phyloP scores from a whole-genome alignment of 2,329 filamentous ascomycete genomes.

The Microascus cirrosus region DNA sequence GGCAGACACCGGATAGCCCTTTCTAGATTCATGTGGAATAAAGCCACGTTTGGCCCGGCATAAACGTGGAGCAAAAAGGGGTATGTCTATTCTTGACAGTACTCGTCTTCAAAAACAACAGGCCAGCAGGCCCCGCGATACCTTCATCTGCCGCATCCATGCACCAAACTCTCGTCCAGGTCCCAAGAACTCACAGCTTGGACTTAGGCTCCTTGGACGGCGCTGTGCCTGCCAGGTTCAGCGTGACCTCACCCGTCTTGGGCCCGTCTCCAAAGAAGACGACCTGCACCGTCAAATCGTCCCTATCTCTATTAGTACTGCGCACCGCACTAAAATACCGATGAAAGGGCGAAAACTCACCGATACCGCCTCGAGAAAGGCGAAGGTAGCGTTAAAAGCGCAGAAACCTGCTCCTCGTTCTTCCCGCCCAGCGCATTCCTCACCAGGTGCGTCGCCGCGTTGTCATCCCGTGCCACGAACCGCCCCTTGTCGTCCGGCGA shows the following conservation, averaged over 20 bases:
- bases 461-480: constrained; percentile 93
- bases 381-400: constrained; percentile 78
- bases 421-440: constrained; percentile 90
- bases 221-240: constrained; percentile 79
- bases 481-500: constrained; percentile 60
- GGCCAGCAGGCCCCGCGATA: not conserved
- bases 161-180: not conserved
- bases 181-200: constrained; percentile 23
- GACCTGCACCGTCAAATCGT: constrained; percentile 93
- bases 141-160: not conserved
- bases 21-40: not conserved
- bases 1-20: not conserved
- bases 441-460: constrained; percentile 89
- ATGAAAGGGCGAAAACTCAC: constrained; percentile 27
- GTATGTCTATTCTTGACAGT: not conserved
- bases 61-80: not conserved
- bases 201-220: constrained; percentile 19
- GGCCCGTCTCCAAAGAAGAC: constrained; percentile 90
- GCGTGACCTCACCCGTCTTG: constrained; percentile 63
- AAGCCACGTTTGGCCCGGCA: too few relatives aligned
- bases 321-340: not conserved
- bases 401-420: constrained; percentile 87
- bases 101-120: not conserved
- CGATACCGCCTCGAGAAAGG: constrained; percentile 87
- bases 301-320: constrained; percentile 34